A percentile compares a stretch with the other conserved stretches of the same genome.
Evolutionary conservation across 306 rosid genomes (phyloP).

Genomic region (Rubus idaeus): DNA sequence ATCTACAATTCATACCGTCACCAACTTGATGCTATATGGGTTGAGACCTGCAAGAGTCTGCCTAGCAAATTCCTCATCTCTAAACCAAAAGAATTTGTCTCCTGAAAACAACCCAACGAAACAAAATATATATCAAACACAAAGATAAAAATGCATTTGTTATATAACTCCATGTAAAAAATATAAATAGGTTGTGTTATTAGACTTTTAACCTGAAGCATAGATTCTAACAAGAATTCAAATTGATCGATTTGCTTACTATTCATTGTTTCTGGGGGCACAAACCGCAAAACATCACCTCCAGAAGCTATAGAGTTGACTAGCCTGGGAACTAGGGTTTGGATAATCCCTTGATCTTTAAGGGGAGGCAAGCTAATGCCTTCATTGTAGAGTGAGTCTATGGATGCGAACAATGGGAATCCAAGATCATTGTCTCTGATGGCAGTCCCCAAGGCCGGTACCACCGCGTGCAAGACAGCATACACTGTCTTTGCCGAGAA

Average conservation of each 20-base stretch:
- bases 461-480: conserved; percentile 46
- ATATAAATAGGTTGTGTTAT: too few relatives aligned
- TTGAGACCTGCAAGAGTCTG: conserved; percentile 91
- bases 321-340: conserved; percentile 40
- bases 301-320: conserved; percentile 31
- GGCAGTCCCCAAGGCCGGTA: conserved; percentile 37
- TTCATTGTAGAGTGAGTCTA: conserved; percentile 52
- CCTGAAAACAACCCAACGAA: conserved; percentile 32
- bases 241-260: conserved; percentile 32
- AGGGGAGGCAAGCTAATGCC: conserved; percentile 53
- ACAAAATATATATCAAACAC: background rate
- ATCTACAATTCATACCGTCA: conserved; percentile 47
- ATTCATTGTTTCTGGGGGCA: conserved; percentile 51
- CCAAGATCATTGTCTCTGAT: conserved; percentile 29
- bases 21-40: conserved; percentile 61
- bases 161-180: too few relatives aligned
- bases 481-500: conserved; percentile 35
- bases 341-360: conserved; percentile 18
- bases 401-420: conserved; percentile 54
- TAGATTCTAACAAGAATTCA: background rate
- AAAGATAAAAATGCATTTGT: too few relatives aligned
- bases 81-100: conserved; percentile 88
- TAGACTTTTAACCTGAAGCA: too few relatives aligned
- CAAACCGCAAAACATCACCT: conserved; percentile 47
- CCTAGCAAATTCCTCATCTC: conserved; percentile 78